Conservation (phyloP, 2,329 filamentous ascomycete species). For the Exophiala dermatitidis region DNA sequence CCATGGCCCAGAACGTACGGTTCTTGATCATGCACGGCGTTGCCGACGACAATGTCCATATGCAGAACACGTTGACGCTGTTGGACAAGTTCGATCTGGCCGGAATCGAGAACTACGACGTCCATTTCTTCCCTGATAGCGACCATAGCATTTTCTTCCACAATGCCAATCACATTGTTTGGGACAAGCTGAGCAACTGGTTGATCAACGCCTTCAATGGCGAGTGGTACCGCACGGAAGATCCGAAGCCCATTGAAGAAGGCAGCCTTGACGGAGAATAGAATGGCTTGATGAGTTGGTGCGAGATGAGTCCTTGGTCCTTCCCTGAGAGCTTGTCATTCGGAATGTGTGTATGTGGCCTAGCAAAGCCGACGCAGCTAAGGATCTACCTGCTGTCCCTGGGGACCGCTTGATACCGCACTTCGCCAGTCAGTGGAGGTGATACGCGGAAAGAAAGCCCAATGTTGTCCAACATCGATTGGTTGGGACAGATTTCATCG, state of each 20-base stretch:
- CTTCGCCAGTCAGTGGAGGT: too few species aligned
- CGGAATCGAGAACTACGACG: constrained; percentile 84
- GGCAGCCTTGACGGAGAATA: not conserved
- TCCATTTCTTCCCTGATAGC: constrained; percentile 93
- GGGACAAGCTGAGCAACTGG: constrained; percentile 84
- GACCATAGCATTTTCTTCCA: constrained; percentile 95
- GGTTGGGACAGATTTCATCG: too few species aligned
- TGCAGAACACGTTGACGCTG: constrained; percentile 85
- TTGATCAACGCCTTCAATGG: constrained; percentile 96
- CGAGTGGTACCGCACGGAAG: constrained; percentile 63
- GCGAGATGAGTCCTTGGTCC: not conserved
- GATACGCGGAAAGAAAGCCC: too few species aligned
- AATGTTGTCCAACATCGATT: too few species aligned
- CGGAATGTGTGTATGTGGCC: too few species aligned
- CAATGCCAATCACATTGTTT: constrained; percentile 83
- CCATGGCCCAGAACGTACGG: constrained; percentile 67
- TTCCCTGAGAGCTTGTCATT: too few species aligned
- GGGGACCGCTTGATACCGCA: too few species aligned
- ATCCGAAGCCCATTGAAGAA: constrained; percentile 16
- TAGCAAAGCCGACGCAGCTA: too few species aligned
- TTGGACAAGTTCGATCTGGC: constrained; percentile 78
- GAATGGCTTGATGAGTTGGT: not conserved
- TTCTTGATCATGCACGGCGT: constrained; percentile 95
- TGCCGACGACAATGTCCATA: constrained; percentile 96
- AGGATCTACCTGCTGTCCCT: too few species aligned